Conservation (phyloP, 2,329 filamentous ascomycete species). For the Fusarium pseudoanthophilum region DNA sequence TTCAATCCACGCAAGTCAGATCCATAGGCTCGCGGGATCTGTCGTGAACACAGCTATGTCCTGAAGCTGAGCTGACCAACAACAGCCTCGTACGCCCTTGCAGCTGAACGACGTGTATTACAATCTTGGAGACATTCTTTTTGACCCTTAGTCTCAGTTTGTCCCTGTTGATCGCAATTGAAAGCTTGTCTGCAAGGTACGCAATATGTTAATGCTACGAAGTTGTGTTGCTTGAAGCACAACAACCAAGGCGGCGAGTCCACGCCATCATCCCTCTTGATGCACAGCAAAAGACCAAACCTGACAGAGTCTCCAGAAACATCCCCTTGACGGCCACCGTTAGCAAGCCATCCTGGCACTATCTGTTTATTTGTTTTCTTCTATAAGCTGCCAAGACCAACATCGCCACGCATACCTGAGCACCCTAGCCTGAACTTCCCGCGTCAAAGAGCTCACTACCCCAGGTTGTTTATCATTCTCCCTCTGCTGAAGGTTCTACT, state of each 20-base stretch:
- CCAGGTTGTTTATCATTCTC: conserved; percentile 35
- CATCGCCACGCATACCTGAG: conserved; percentile 34
- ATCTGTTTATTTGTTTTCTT: conserved; percentile 37
- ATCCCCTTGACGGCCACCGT: conserved; percentile 23
- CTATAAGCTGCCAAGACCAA: conserved; percentile 25
- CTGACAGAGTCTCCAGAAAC: conserved; percentile 30
- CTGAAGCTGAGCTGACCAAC: conserved; percentile 35
- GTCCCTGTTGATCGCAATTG: conserved; percentile 26
- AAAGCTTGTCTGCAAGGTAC: conserved; percentile 27
- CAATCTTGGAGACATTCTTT: conserved; percentile 24
- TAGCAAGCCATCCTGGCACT: conserved; percentile 35
- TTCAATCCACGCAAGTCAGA: conserved; percentile 17
- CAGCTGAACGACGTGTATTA: conserved; percentile 23
- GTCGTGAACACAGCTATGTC: conserved; percentile 16
- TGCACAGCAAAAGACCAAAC: conserved; percentile 1
- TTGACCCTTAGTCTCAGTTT: conserved; percentile 35
- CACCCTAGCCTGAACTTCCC: conserved; percentile 34
- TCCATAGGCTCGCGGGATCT: conserved; percentile 18
- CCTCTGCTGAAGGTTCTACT: conserved; percentile 18
- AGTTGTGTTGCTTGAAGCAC: conserved; percentile 4
- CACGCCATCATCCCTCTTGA: neutral
- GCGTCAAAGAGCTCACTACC: conserved; percentile 36
- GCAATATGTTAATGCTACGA: conserved; percentile 17
- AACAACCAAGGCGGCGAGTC: conserved; percentile 16
- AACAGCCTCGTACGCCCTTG: conserved; percentile 37